A percentile compares a stretch with the other conserved stretches of the same genome.
These are phyloP conservation scores for Suillus ampliporus DNA, from an alignment of 768 basidiomycete species.

Conservation along the genomic window DNA sequence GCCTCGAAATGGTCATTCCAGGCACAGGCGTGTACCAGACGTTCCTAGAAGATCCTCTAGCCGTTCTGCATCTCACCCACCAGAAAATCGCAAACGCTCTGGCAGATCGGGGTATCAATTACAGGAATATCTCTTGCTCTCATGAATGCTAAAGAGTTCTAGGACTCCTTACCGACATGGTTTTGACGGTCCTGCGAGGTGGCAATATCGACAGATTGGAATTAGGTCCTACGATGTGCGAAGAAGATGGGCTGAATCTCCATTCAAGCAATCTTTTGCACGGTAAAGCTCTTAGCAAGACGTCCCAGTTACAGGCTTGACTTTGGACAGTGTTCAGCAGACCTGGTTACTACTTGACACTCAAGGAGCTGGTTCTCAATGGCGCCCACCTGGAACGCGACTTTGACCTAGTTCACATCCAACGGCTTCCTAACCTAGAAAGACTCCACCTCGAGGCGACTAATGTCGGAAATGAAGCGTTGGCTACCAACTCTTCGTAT, in stretches of 20 bases:
- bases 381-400: slow-evolving; percentile 49
- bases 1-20: slow-evolving; percentile 44
- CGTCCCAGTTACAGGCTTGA: slow-evolving; percentile 8
- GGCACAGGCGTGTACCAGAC: slow-evolving; percentile 10
- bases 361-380: slow-evolving; percentile 56
- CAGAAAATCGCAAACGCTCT: slow-evolving; percentile 48
- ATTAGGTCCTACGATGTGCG: slow-evolving; percentile 50
- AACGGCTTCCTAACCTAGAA: slow-evolving; percentile 56
- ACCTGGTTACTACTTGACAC: slow-evolving; percentile 55
- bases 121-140: slow-evolving; percentile 38
- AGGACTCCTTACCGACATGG: slow-evolving; percentile 55
- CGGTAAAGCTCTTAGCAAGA: slow-evolving; percentile 37
- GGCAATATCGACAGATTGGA: slow-evolving; percentile 51
- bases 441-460: slow-evolving; percentile 56
- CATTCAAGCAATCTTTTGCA: slow-evolving; percentile 47
- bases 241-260: slow-evolving; percentile 58
- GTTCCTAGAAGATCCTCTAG: slow-evolving; percentile 8
- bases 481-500: slow-evolving; percentile 22
- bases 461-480: slow-evolving; percentile 68
- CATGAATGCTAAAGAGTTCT: slow-evolving; percentile 19
- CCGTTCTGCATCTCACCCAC: slow-evolving; percentile 26
- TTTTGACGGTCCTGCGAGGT: slow-evolving; percentile 50
- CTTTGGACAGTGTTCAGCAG: slow-evolving; percentile 51
- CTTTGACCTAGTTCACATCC: slow-evolving; percentile 55
- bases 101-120: slow-evolving; percentile 29